Evolutionary conservation across 148 eudicot species (phyloP), one percentile per base, ranked within the genome.

Genomic region (Pharnaceum exiguum): DNA sequence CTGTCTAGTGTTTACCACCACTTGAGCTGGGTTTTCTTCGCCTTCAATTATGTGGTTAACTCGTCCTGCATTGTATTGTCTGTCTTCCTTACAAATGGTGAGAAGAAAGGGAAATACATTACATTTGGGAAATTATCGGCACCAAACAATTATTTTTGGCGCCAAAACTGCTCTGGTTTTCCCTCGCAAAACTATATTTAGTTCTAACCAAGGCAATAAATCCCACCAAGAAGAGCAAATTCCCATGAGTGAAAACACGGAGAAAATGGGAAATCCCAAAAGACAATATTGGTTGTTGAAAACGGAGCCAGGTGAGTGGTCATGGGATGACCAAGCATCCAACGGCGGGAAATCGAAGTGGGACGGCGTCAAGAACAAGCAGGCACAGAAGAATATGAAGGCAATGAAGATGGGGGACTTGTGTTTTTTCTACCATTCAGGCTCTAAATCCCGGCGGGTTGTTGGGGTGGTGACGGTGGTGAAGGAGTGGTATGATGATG

Each of bases 301-400:
- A 66, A 87, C 98, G 18, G 98, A 91, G 55, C 72, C 81, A 33
- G 79, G 79, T 5, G 88, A 82, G 53, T 91, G 98, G 98, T 91
- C 98, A 15, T 91, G 98, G 98, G 85, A 77, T 3, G 96, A 91
- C 55, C 96, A 91, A 74, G 48, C 71, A 0, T 61, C 88, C 39
- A 91, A 91, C 57, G 75, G 54, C 0, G 94, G 88, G 4, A 39
- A 79, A 1, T 71, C 90, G 1, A 85, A 79, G 10, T 91, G 98
- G 98, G 96, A 91, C 56, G 96, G 98, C 0, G 98, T 93, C 6
- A 83, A 77, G 29, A 89, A 86, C 86, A 86, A 83, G 59, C 97
- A 86, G 63, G 97, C 97, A 18, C 85, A 77, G 58, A 87, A 87
- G 50, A 8, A 88, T 44, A 76, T 93, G 55, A 93, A 85, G 58